phyloP scores from a whole-genome alignment of 2,329 filamentous ascomycete species.

The Pseudopyricularia cyperi region DNA sequence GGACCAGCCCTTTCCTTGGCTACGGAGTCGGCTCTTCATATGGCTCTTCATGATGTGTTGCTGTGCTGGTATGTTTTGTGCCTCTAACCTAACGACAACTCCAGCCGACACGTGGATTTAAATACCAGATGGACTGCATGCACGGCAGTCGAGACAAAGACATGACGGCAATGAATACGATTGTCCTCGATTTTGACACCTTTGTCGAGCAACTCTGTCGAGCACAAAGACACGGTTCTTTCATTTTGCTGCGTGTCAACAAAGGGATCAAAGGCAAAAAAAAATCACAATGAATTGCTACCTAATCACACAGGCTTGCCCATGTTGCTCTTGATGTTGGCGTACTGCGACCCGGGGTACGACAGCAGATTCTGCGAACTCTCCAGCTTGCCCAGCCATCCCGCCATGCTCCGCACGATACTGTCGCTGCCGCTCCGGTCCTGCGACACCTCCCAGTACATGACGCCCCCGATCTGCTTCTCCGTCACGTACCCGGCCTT shows the following conservation, averaged over 20 bases:
- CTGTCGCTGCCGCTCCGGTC: slow-evolving; percentile 50
- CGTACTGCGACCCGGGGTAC: slow-evolving; percentile 41
- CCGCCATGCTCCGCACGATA: slow-evolving; percentile 38
- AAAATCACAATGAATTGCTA: background rate
- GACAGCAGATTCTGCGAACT: slow-evolving; percentile 32
- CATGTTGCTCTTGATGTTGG: slow-evolving; percentile 27
- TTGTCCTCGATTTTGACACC: too few species aligned
- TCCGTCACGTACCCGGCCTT: slow-evolving; percentile 56
- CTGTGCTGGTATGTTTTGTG: background rate
- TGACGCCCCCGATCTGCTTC: slow-evolving; percentile 56
- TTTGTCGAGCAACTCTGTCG: too few species aligned
- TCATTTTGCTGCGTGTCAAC: too few species aligned
- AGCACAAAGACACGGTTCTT: too few species aligned
- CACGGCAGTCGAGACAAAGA: too few species aligned
- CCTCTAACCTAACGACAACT: too few species aligned
- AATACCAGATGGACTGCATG: too few species aligned
- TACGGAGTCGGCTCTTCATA: background rate
- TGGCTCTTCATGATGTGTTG: too few species aligned
- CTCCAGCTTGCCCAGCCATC: slow-evolving; percentile 29
- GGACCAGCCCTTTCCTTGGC: background rate
- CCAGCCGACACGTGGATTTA: too few species aligned
- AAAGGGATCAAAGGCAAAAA: background rate
- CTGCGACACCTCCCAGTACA: slow-evolving; percentile 76
- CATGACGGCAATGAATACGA: too few species aligned
- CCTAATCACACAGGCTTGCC: background rate